Evolutionary conservation across 2,329 filamentous ascomycete species (phyloP), one percentile per base, ranked within the genome.

Genomic region (Penicillium sp.): DNA sequence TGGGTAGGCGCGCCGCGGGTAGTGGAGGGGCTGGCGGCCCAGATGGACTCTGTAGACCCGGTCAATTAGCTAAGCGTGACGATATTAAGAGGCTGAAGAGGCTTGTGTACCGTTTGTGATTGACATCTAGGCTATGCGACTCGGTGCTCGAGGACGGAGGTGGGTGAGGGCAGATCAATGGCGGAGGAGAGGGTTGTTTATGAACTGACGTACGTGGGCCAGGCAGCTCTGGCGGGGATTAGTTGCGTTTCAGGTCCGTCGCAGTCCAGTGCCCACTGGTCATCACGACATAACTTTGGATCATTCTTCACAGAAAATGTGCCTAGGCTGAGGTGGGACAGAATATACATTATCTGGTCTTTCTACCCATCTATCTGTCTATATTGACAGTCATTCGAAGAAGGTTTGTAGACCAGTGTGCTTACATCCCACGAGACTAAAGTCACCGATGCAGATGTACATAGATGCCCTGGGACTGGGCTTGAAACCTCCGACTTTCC

Each of bases 1-100:
- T 91, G 91, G 13, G 94, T 97, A 60, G 94, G 89, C 74, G 93
- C 89, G 59, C 93, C 94, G 66, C 95, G 87, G 57, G 86, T 87
- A 31, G 94, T 97, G 56, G 86, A 87, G 55, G 95, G 95, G 64
- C 89, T 86, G 33, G 95, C 89, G 47, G 93, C 95, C 77, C 96
- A 89, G 70, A 96, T 94, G 75, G 83, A 82, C 64, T 87, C 87
- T 88, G 69, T 27, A 54, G 49, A 46, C 11, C 18, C 24, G 50
- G 63, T 71, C 59, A 70, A 62, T 53, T 22, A 56, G 56, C 22
- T 44, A n/a, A 31, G 27, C 27, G 39, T 35, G 50, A 51, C n/a
- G 16, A 41, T 13, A 31, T 13, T 19, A 43, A 4, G 1, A 22
- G 33, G 19, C 36, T 10, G 16, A 31, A n/a, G 37, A 10, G 39